Evolutionary conservation across 1,284 basidiomycete species (phyloP).

Genomic region (Mycena sp.): DNA sequence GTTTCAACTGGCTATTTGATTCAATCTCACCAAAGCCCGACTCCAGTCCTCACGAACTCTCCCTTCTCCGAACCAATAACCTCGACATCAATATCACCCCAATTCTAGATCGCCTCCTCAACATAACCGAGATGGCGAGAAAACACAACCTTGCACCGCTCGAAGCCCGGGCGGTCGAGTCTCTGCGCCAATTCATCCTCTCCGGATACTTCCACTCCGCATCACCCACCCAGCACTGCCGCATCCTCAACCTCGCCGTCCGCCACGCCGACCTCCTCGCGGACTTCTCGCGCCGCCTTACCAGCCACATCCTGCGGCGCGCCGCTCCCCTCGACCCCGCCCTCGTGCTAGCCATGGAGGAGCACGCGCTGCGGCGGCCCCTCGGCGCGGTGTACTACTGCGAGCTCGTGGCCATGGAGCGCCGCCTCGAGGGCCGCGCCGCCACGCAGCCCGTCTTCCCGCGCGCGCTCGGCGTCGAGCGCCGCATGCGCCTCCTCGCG

Average conservation of each 20-base stretch:
- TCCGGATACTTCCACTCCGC: constrained; percentile 41
- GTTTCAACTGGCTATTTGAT: neutral
- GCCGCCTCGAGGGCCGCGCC: constrained; percentile 17
- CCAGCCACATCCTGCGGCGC: constrained; percentile 51
- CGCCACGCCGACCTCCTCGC: constrained; percentile 43
- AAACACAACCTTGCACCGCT: constrained; percentile 55
- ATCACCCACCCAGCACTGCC: constrained; percentile 41
- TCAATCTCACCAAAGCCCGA: neutral
- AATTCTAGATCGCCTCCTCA: constrained; percentile 47
- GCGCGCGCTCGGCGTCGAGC: constrained; percentile 38
- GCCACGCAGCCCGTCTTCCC: constrained; percentile 39
- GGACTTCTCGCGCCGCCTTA: constrained; percentile 45
- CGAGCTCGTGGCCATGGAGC: constrained; percentile 48
- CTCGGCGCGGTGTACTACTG: constrained; percentile 51
- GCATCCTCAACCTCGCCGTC: constrained; percentile 46
- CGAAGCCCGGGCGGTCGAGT: constrained; percentile 50
- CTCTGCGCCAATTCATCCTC: constrained; percentile 43
- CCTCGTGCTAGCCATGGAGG: constrained; percentile 43
- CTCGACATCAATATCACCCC: constrained; percentile 7
- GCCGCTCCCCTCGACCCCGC: constrained; percentile 42
- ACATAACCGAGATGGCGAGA: constrained; percentile 51
- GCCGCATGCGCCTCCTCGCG: constrained; percentile 45
- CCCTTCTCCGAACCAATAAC: constrained; percentile 12
- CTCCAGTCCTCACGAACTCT: constrained; percentile 32
- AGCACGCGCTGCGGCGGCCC: constrained; percentile 43